Percentiles rank a stretch among this genome's conserved stretches.
Conservation (phyloP, 23 red algal species). For the Gracilaria gracilis region DNA sequence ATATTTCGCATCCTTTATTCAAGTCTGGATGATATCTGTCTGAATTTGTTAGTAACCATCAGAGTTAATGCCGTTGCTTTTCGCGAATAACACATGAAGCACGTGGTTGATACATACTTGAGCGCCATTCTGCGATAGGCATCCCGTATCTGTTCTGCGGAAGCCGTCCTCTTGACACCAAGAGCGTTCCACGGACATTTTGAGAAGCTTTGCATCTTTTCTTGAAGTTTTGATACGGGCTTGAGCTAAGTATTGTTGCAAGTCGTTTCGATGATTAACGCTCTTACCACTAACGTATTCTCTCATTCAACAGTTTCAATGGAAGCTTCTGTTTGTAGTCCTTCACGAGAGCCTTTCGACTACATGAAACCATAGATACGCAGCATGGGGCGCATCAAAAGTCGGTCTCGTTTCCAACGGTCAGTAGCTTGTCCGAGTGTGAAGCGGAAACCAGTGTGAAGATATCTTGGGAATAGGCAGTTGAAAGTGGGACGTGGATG, state of each 20-base stretch:
- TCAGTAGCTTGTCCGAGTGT: too few species aligned
- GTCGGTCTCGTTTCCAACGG: too few species aligned
- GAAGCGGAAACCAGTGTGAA: too few species aligned
- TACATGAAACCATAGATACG: too few species aligned
- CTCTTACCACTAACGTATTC: too few species aligned
- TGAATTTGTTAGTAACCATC: not conserved
- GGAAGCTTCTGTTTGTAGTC: too few species aligned
- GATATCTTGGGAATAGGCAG: too few species aligned
- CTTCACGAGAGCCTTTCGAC: too few species aligned
- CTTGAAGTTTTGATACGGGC: not conserved
- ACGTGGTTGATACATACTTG: conserved; percentile 45
- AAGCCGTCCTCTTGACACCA: conserved; percentile 50
- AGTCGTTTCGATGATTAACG: not conserved
- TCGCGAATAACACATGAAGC: not conserved
- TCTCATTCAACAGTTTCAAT: too few species aligned
- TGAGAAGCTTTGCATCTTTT: not conserved
- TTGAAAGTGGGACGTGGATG: too few species aligned
- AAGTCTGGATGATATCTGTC: conserved; percentile 55
- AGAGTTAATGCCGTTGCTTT: not conserved
- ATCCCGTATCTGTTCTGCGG: conserved; percentile 44
- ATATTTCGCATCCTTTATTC: conserved; percentile 46
- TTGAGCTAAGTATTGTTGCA: not conserved
- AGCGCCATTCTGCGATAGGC: conserved; percentile 73
- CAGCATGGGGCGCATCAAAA: too few species aligned
- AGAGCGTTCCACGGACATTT: conserved; percentile 63